A percentile compares a stretch with the other conserved stretches of the same genome.
Evolutionary conservation across 2,329 filamentous ascomycete genomes (phyloP).

Genomic region (Cercospora zeae-maydis): DNA sequence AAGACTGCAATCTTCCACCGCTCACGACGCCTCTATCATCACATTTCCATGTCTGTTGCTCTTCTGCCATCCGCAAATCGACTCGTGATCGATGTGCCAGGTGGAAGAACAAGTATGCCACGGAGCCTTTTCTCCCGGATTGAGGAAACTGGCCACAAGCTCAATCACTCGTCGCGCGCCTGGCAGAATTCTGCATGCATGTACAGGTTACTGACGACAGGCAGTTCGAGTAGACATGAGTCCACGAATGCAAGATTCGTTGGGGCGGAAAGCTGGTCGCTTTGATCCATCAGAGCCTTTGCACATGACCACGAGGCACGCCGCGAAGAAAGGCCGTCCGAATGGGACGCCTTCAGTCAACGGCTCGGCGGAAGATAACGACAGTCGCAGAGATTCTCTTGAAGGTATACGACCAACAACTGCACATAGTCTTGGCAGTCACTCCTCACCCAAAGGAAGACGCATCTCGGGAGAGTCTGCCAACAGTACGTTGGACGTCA

Average conservation of each 20-base stretch:
- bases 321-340: conserved; percentile 17
- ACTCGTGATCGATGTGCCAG: not conserved
- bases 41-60: not conserved
- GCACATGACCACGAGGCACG: conserved; percentile 48
- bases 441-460: conserved; percentile 19
- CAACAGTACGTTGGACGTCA: conserved; percentile 17
- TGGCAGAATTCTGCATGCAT: not conserved
- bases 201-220: conserved; percentile 5
- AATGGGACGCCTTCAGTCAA: conserved; percentile 28
- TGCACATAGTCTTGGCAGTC: conserved; percentile 28
- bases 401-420: conserved; percentile 27
- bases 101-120: not conserved
- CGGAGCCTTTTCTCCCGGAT: not conserved
- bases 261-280: conserved; percentile 26
- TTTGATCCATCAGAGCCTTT: conserved; percentile 48
- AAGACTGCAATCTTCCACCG: not conserved
- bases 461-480: conserved; percentile 22
- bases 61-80: not conserved
- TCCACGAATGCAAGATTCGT: conserved; percentile 10
- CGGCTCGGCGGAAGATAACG: conserved; percentile 27
- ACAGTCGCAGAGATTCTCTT: conserved; percentile 26
- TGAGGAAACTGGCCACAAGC: not conserved
- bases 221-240: conserved; percentile 7
- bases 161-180: not conserved
- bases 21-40: not conserved